Evolutionary conservation across 306 rosid species (phyloP).

Genomic region (Quercus parvula): DNA sequence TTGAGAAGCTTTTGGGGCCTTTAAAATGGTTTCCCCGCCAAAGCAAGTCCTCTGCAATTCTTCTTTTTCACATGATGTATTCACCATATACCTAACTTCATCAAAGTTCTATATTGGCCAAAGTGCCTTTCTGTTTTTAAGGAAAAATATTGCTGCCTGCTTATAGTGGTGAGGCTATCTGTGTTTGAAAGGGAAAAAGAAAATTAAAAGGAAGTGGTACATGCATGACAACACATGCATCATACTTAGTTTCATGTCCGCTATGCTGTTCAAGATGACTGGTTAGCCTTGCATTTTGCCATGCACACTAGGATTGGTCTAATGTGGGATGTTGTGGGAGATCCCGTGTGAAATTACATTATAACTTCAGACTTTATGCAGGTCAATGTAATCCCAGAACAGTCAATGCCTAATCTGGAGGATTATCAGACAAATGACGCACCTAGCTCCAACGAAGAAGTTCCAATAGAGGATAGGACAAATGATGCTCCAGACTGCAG

Average conservation of each 20-base stretch:
- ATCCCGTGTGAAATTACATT: background rate
- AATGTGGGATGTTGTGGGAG: background rate
- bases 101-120: background rate
- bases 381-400: slow-evolving; percentile 43
- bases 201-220: background rate
- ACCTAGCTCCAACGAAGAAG: slow-evolving; percentile 25
- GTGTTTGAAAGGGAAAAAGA: background rate
- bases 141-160: background rate
- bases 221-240: background rate
- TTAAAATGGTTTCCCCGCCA: background rate
- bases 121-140: background rate
- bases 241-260: background rate
- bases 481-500: slow-evolving; percentile 29
- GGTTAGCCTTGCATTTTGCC: background rate
- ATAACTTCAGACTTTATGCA: slow-evolving; percentile 32
- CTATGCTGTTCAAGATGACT: background rate
- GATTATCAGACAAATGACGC: slow-evolving; percentile 31
- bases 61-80: background rate
- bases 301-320: slow-evolving; percentile 2
- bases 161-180: background rate
- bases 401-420: slow-evolving; percentile 34
- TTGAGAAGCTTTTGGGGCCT: background rate
- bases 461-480: slow-evolving; percentile 30
- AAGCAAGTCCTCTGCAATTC: background rate
- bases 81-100: background rate